phyloP scores from a whole-genome alignment of 2,329 filamentous ascomycete species.

The Hymenoscyphus infarciens region DNA sequence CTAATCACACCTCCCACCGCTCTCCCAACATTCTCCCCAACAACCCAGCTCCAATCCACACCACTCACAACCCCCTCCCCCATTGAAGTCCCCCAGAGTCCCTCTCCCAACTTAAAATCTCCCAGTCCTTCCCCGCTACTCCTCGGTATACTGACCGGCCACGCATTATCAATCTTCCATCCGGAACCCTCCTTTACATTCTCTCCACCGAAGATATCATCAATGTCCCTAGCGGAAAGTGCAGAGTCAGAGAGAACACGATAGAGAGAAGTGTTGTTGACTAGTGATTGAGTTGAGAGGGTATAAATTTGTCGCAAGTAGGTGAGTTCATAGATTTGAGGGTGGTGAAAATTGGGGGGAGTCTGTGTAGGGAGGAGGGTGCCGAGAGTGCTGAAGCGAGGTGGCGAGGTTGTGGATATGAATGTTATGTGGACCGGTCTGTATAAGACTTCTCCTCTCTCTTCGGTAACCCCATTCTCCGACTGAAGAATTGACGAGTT shows the following conservation, averaged over 20 bases:
- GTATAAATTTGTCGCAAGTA: conserved; percentile 13
- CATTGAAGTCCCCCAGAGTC: conserved; percentile 17
- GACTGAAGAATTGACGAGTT: neutral
- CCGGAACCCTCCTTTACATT: conserved; percentile 2
- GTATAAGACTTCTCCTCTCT: conserved; percentile 13
- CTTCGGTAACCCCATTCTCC: neutral
- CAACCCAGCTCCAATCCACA: conserved; percentile 17
- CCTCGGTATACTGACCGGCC: conserved; percentile 15
- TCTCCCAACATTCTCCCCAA: conserved; percentile 17
- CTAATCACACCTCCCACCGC: conserved; percentile 8
- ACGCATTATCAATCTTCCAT: conserved; percentile 17
- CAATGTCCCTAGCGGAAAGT: neutral
- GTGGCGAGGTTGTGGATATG: conserved; percentile 6
- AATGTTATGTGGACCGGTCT: conserved; percentile 14
- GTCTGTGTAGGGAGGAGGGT: conserved; percentile 9
- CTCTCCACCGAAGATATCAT: conserved; percentile 1
- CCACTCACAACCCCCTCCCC: conserved; percentile 14
- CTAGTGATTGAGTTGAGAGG: neutral
- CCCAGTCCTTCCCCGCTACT: conserved; percentile 4
- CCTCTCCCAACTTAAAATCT: conserved; percentile 12
- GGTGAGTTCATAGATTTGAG: conserved; percentile 17
- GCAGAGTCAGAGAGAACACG: conserved; percentile 13
- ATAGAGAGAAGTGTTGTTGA: conserved; percentile 13
- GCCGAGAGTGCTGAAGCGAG: neutral
- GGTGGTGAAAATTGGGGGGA: neutral